These are phyloP conservation scores for Handroanthus guayacan DNA, from an alignment of 257 asterid genomes.

Conservation along the genomic window DNA sequence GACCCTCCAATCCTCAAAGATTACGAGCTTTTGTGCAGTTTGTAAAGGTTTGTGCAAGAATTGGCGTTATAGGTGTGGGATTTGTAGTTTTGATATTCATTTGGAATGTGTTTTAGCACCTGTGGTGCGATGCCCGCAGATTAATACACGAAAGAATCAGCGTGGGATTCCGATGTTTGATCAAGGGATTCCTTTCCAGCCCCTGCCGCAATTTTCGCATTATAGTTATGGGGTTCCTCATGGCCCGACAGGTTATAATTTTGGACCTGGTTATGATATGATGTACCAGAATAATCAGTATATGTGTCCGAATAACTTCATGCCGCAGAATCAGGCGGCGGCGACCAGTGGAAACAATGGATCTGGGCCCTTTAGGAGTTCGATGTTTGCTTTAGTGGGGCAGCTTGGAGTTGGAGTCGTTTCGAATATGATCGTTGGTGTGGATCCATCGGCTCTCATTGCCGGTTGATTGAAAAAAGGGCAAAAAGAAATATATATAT, in stretches of 20 bases:
- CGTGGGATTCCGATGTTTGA: slow-evolving; percentile 39
- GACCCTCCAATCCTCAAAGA: slow-evolving; percentile 18
- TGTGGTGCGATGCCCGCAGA: slow-evolving; percentile 22
- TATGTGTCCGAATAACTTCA: slow-evolving; percentile 38
- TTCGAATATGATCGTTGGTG: slow-evolving; percentile 53
- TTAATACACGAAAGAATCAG: neutral
- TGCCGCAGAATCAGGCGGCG: slow-evolving; percentile 31
- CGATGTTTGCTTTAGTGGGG: slow-evolving; percentile 48
- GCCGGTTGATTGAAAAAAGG: neutral
- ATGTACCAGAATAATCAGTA: slow-evolving; percentile 17
- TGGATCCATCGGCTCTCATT: slow-evolving; percentile 38
- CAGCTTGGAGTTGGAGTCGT: slow-evolving; percentile 50
- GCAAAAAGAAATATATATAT: too few species aligned
- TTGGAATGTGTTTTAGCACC: slow-evolving; percentile 48
- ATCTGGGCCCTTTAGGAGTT: slow-evolving; percentile 25
- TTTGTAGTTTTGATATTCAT: slow-evolving; percentile 49
- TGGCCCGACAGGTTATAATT: slow-evolving; percentile 21
- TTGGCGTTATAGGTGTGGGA: slow-evolving; percentile 52
- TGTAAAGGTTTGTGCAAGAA: slow-evolving; percentile 35
- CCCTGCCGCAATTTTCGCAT: slow-evolving; percentile 34
- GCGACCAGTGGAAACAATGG: slow-evolving; percentile 8
- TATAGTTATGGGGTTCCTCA: slow-evolving; percentile 35
- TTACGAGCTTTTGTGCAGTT: slow-evolving; percentile 32
- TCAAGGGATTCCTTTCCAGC: slow-evolving; percentile 39
- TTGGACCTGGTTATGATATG: slow-evolving; percentile 30